Evolutionary conservation across 495 filamentous ascomycete species (phyloP).

Genomic region (Mycothermus thermophilus): DNA sequence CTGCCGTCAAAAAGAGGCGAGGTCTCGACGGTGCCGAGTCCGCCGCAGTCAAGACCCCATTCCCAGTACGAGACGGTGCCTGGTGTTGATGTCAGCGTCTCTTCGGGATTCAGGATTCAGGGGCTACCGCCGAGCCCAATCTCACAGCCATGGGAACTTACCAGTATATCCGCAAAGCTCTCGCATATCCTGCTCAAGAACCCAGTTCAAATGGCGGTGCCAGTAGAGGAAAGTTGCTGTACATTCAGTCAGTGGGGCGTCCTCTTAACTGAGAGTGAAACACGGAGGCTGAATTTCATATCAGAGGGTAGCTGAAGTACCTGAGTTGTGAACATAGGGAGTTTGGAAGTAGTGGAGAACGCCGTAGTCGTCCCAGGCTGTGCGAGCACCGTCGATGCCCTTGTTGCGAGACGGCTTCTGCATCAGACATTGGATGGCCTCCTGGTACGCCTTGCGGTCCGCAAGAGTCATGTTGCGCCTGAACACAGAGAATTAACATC

Average conservation of each 20-base stretch:
- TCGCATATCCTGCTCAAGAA: constrained; percentile 24
- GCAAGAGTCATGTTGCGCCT: constrained; percentile 28
- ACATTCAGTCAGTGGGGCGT: too few species aligned
- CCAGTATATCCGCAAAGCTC: constrained; percentile 23
- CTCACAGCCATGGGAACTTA: background rate
- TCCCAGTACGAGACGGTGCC: constrained; percentile 27
- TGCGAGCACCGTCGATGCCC: constrained; percentile 21
- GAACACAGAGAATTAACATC: too few species aligned
- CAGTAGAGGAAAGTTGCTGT: constrained; percentile 33
- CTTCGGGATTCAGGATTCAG: constrained; percentile 19
- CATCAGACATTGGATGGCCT: constrained; percentile 29
- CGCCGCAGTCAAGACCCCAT: constrained; percentile 28
- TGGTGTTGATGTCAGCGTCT: constrained; percentile 1
- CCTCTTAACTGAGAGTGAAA: too few species aligned
- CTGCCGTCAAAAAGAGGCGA: constrained; percentile 30
- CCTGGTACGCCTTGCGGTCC: constrained; percentile 25
- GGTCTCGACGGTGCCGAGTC: constrained; percentile 17
- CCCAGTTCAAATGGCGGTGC: constrained; percentile 31
- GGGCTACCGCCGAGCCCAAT: too few species aligned
- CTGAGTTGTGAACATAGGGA: constrained; percentile 14
- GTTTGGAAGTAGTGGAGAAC: constrained; percentile 17
- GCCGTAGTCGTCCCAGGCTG: constrained; percentile 18
- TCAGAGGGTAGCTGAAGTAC: too few species aligned
- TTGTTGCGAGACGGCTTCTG: constrained; percentile 17
- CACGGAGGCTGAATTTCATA: too few species aligned